Percentiles rank a stretch among this genome's conserved stretches.
Evolutionary conservation across 208 protist genomes (phyloP).

Genomic region (Vickermania ingenoplastis): DNA sequence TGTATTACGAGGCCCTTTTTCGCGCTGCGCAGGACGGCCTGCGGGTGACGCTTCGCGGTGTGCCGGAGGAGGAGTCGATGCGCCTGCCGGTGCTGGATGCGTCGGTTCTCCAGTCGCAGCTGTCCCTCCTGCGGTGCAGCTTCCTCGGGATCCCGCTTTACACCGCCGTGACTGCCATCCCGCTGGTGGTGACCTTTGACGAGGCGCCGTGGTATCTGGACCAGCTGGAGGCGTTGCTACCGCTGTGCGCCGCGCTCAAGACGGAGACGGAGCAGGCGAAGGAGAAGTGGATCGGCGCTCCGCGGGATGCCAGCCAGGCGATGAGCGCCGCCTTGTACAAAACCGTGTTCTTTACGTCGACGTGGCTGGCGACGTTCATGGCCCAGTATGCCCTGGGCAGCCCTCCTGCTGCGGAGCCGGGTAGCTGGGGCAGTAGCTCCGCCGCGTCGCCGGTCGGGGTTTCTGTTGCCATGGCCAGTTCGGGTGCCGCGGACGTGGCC

Average conservation of each 20-base stretch:
- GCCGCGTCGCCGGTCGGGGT: too few species aligned
- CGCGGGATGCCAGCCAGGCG: neutral
- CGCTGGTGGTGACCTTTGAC: conserved; percentile 36
- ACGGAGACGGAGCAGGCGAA: neutral
- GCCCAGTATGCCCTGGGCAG: neutral
- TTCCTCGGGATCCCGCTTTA: conserved; percentile 53
- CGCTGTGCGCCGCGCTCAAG: conserved; percentile 4
- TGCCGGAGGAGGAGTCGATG: neutral
- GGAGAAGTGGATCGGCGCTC: neutral
- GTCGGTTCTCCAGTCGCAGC: neutral
- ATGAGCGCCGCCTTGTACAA: conserved; percentile 9
- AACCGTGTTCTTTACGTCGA: conserved; percentile 13
- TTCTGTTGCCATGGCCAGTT: neutral
- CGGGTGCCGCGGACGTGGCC: neutral
- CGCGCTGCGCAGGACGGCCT: conserved; percentile 13
- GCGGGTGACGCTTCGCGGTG: neutral
- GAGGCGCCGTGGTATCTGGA: conserved; percentile 57
- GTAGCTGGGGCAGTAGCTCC: too few species aligned
- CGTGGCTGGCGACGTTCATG: conserved; percentile 16
- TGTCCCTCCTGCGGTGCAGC: conserved; percentile 11
- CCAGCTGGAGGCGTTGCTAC: conserved; percentile 32
- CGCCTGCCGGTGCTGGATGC: neutral
- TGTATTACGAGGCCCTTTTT: conserved; percentile 33
- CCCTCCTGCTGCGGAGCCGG: neutral
- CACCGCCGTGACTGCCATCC: conserved; percentile 60